A percentile compares a stretch with the other conserved stretches of the same genome.
Conservation (phyloP, 352 stramenopile genomes). For the Phytophthora brassicae region DNA sequence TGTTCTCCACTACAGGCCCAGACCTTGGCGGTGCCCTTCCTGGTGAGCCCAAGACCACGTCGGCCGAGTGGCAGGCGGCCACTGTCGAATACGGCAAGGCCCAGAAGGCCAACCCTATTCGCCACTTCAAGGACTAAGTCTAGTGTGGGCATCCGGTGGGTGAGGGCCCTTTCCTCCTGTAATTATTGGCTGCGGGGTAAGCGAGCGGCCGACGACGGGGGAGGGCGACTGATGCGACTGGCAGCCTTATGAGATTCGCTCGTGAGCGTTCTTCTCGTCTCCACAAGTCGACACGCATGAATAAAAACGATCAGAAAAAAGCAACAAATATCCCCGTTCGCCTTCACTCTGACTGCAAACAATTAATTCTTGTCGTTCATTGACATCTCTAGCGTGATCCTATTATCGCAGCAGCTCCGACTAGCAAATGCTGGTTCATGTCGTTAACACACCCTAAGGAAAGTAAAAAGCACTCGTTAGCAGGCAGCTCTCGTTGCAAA, state of each 20-base stretch:
- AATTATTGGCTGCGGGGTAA: conserved; percentile 30
- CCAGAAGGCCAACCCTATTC: conserved; percentile 86
- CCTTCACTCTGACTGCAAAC: background rate
- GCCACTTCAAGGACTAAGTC: conserved; percentile 81
- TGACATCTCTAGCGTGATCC: background rate
- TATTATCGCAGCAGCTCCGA: conserved; percentile 1
- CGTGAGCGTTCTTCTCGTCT: conserved; percentile 4
- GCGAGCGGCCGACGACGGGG: conserved; percentile 13
- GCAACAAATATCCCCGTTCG: conserved; percentile 13
- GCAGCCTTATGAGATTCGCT: background rate
- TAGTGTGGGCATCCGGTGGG: too few relatives aligned
- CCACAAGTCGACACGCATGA: conserved; percentile 13
- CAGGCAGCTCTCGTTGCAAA: too few relatives aligned
- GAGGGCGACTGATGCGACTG: background rate
- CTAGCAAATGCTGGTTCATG: conserved; percentile 18
- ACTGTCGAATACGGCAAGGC: conserved; percentile 76
- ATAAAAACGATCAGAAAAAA: conserved; percentile 32
- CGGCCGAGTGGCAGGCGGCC: conserved; percentile 71
- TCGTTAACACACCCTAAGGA: conserved; percentile 5
- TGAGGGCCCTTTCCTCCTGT: conserved; percentile 27
- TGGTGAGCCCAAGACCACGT: conserved; percentile 69
- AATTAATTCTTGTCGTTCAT: background rate
- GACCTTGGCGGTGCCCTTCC: conserved; percentile 57
- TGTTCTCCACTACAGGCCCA: conserved; percentile 35
- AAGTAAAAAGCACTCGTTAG: conserved; percentile 5